These are phyloP conservation scores for Mangifera indica DNA, from an alignment of 345 rosid species.

Conservation along the genomic window DNA sequence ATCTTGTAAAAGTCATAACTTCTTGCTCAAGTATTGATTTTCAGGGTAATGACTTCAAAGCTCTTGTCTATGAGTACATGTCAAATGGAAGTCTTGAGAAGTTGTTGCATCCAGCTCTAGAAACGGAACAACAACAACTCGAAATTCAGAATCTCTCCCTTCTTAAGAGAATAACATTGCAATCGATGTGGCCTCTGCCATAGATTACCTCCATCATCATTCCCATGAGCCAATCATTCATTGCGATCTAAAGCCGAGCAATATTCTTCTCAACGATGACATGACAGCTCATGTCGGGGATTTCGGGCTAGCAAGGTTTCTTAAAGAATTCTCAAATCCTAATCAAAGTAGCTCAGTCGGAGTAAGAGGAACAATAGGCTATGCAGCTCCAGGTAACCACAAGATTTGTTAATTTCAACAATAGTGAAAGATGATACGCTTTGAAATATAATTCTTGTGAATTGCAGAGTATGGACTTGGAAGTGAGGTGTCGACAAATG, in stretches of 20 bases:
- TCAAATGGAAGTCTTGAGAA: conserved; percentile 27
- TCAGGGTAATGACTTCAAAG: conserved; percentile 26
- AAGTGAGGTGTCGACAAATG: conserved; percentile 13
- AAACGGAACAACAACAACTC: neutral
- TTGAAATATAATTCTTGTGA: neutral
- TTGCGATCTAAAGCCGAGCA: conserved; percentile 20
- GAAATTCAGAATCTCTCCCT: neutral
- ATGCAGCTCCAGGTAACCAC: conserved; percentile 19
- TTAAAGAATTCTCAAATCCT: neutral
- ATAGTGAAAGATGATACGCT: neutral
- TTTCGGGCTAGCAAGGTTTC: conserved; percentile 20
- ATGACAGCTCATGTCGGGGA: conserved; percentile 22
- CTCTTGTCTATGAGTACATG: conserved; percentile 21
- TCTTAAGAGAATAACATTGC: conserved; percentile 14
- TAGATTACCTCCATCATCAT: conserved; percentile 14
- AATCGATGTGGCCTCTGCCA: neutral
- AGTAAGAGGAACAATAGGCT: conserved; percentile 15
- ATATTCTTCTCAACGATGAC: conserved; percentile 17
- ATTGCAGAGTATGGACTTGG: conserved; percentile 24
- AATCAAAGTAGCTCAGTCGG: conserved; percentile 6
- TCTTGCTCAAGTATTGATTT: conserved; percentile 22
- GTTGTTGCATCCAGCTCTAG: neutral
- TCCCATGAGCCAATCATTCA: conserved; percentile 2
- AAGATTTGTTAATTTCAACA: no score
- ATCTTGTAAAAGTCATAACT: conserved; percentile 18